Conservation (phyloP, 495 filamentous ascomycete genomes). For the Penicillium robsamsonii region DNA sequence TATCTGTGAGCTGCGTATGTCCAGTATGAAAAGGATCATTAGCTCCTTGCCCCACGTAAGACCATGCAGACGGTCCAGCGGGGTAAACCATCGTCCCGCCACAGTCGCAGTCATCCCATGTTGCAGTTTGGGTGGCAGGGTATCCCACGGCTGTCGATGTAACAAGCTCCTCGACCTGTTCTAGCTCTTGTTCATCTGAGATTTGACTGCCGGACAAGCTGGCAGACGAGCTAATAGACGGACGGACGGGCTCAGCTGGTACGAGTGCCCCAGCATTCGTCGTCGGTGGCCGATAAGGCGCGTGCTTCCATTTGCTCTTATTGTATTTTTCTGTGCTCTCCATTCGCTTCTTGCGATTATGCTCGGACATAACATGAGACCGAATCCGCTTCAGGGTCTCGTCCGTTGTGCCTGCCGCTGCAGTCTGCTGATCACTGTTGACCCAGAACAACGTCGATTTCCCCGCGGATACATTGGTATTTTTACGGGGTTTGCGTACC, state of each 20-base stretch:
- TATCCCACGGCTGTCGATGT: constrained; percentile 6
- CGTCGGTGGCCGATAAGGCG: constrained; percentile 40
- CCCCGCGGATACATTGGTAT: constrained; percentile 33
- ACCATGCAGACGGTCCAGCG: constrained; percentile 20
- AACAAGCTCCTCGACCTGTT: constrained; percentile 15
- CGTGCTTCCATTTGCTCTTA: constrained; percentile 47
- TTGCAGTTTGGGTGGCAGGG: constrained; percentile 7
- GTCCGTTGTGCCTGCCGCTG: constrained; percentile 40
- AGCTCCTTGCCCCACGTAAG: constrained; percentile 34
- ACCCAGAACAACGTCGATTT: constrained; percentile 49
- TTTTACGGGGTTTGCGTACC: constrained; percentile 42
- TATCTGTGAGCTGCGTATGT: constrained; percentile 43
- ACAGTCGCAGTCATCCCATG: constrained; percentile 14
- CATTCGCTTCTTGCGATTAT: constrained; percentile 49
- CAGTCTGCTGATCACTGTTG: constrained; percentile 42
- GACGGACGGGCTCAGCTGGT: constrained; percentile 9
- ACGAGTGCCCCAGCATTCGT: constrained; percentile 24
- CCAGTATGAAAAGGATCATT: constrained; percentile 43
- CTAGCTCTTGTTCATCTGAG: constrained; percentile 14
- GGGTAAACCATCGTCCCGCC: constrained; percentile 18
- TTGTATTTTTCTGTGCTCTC: constrained; percentile 47
- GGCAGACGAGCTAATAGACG: constrained; percentile 17
- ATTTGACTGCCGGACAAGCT: constrained; percentile 12
- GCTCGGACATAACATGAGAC: constrained; percentile 52
- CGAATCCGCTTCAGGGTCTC: constrained; percentile 50